Conservation (phyloP, 2,329 filamentous ascomycete genomes). For the Podosphaera xanthii region DNA sequence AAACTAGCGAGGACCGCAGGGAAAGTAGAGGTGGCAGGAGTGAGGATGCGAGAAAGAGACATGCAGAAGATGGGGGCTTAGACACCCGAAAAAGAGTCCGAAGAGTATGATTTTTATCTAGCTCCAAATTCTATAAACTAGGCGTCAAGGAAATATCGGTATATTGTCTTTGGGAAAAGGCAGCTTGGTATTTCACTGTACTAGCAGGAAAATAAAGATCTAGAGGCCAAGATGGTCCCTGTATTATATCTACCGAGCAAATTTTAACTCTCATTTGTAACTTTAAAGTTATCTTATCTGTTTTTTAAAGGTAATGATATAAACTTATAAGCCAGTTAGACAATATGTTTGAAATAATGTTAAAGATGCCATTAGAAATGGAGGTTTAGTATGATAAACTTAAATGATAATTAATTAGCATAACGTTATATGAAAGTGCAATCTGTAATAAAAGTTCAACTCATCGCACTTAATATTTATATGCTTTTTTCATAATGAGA, state of each 20-base stretch:
- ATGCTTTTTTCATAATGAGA: no score
- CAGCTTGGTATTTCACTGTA: background rate
- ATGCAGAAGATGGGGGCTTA: constrained; percentile 11
- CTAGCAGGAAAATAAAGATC: background rate
- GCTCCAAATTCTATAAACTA: background rate
- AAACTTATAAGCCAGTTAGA: no score
- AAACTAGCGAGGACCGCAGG: constrained; percentile 9
- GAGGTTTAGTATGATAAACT: no score
- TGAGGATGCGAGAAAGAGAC: constrained; percentile 13
- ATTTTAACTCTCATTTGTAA: background rate
- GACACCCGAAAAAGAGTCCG: constrained; percentile 13
- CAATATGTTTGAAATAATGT: no score
- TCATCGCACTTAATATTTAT: no score
- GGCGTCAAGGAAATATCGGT: background rate
- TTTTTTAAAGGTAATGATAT: no score
- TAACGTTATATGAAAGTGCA: no score
- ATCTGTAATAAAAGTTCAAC: no score
- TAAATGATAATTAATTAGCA: no score
- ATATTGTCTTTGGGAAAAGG: background rate
- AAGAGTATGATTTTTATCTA: background rate
- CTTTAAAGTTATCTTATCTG: background rate
- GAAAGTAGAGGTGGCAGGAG: constrained; percentile 11
- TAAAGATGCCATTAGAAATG: no score
- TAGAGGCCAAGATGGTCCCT: background rate
- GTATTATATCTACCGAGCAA: background rate